phyloP scores from a whole-genome alignment of 495 filamentous ascomycete species.

The Collariella sp. region DNA sequence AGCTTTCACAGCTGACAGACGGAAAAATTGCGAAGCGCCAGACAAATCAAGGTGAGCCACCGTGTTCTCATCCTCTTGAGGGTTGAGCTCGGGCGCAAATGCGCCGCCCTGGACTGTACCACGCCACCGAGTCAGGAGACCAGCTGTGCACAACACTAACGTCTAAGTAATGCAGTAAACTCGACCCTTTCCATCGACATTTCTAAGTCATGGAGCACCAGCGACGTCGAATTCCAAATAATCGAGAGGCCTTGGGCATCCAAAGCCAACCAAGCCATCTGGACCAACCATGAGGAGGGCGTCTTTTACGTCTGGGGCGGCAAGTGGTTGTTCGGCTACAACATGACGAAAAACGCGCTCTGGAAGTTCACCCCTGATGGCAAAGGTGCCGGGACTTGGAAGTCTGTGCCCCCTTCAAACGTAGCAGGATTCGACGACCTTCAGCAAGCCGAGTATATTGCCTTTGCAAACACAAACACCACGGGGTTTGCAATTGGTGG shows the following conservation, averaged over 20 bases:
- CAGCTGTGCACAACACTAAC: not conserved
- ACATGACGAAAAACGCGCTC: conserved; percentile 17
- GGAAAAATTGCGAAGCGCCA: not conserved
- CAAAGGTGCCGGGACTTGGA: conserved; percentile 31
- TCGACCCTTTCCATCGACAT: conserved; percentile 33
- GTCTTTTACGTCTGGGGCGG: conserved; percentile 34
- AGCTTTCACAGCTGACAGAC: conserved; percentile 9
- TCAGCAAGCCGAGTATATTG: not conserved
- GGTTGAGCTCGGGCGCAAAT: not conserved
- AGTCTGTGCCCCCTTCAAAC: conserved; percentile 4
- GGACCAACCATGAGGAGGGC: conserved; percentile 20
- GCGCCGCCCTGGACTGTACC: not conserved
- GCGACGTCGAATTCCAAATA: conserved; percentile 18
- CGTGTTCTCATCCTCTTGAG: not conserved
- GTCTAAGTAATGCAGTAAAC: conserved; percentile 12
- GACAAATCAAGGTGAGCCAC: not conserved
- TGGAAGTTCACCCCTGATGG: conserved; percentile 32
- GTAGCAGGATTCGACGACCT: conserved; percentile 1
- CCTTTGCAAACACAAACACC: not conserved
- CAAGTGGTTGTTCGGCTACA: conserved; percentile 6
- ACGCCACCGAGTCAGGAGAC: too few relatives aligned
- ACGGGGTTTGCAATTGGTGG: conserved; percentile 16
- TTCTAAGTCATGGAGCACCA: conserved; percentile 29
- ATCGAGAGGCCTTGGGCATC: conserved; percentile 22
- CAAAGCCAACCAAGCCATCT: conserved; percentile 21